A percentile compares a stretch with the other conserved stretches of the same genome.
Evolutionary conservation across 371 early-diverging fungal genomes (phyloP).

Genomic region (Apophysomyces ossiformis): DNA sequence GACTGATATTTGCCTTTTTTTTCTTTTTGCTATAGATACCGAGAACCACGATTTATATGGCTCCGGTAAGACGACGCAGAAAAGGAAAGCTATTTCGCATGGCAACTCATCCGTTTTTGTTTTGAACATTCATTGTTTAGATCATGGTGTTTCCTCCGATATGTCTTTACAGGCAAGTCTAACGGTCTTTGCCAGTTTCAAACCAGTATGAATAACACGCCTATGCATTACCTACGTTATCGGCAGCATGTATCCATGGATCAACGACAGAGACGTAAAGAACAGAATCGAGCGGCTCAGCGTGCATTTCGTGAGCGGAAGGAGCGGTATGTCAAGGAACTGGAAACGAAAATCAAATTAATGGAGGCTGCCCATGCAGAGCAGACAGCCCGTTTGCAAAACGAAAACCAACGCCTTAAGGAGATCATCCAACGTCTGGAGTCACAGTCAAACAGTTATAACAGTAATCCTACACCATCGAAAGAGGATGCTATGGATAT

Average conservation of each 20-base stretch:
- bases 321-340: slow-evolving; percentile 68
- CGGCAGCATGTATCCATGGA: slow-evolving; percentile 25
- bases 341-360: slow-evolving; percentile 68
- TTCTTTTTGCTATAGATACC: background rate
- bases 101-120: background rate
- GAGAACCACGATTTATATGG: background rate
- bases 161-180: slow-evolving; percentile 1
- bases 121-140: background rate
- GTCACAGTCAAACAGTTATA: slow-evolving; percentile 24
- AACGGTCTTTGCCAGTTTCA: background rate
- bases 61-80: background rate
- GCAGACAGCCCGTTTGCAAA: slow-evolving; percentile 26
- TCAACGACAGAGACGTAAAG: slow-evolving; percentile 64
- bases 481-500: slow-evolving; percentile 12
- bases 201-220: slow-evolving; percentile 6
- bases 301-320: slow-evolving; percentile 79
- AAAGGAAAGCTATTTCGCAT: background rate
- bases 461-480: background rate
- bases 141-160: background rate
- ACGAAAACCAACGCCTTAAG: slow-evolving; percentile 37
- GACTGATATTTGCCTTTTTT: background rate
- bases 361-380: slow-evolving; percentile 55
- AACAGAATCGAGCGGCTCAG: slow-evolving; percentile 83
- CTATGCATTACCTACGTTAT: background rate
- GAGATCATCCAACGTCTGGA: slow-evolving; percentile 30